Evolutionary conservation across 306 rosid species (phyloP).

Genomic region (Quercus dentata): DNA sequence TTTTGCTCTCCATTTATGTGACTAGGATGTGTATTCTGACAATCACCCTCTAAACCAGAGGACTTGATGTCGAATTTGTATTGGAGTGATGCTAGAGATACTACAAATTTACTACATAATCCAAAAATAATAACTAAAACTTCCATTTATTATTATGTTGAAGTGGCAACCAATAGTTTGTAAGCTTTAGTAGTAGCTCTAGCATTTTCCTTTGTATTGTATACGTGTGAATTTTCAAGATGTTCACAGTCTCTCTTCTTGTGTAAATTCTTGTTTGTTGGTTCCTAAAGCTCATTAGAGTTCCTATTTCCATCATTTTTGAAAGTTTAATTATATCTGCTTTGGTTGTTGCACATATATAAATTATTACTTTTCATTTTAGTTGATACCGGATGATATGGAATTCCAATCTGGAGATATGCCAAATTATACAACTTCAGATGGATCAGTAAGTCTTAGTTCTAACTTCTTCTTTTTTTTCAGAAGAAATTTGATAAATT

Average conservation of each 20-base stretch:
- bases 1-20: not conserved
- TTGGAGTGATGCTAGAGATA: too few relatives aligned
- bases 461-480: not conserved
- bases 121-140: too few relatives aligned
- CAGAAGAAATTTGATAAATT: not conserved
- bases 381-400: conserved; percentile 99
- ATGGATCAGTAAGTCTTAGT: conserved; percentile 72
- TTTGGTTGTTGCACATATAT: not conserved
- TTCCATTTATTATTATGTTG: too few relatives aligned
- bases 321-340: not conserved
- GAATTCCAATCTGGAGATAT: conserved; percentile 93
- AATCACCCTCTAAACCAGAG: too few relatives aligned
- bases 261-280: not conserved
- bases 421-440: conserved; percentile 95
- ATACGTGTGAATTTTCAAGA: not conserved
- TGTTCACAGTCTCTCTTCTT: not conserved
- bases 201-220: not conserved
- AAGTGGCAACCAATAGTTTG: too few relatives aligned
- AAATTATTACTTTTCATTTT: not conserved
- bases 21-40: too few relatives aligned
- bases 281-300: not conserved
- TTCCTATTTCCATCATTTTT: too few relatives aligned
- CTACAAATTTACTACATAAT: too few relatives aligned
- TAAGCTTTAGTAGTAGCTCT: too few relatives aligned
- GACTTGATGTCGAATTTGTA: too few relatives aligned